Conservation (phyloP, 2,329 filamentous ascomycete genomes). For the Macrophomina pseudophaseolina region DNA sequence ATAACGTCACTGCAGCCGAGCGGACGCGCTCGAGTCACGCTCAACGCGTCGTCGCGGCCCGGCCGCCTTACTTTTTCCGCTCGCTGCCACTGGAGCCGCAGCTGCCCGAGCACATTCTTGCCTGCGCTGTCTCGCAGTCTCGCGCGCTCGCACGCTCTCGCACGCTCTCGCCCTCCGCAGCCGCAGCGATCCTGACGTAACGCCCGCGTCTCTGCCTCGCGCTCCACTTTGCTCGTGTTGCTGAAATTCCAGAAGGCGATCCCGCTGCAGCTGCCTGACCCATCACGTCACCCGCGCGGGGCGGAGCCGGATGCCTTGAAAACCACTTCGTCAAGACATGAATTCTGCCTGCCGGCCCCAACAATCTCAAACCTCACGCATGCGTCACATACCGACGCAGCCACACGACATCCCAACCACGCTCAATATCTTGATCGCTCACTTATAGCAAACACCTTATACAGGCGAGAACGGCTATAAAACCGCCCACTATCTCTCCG, state of each 20-base stretch:
- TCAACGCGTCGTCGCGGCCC: background rate
- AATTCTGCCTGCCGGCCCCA: background rate
- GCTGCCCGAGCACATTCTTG: background rate
- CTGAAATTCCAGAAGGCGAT: conserved; percentile 16
- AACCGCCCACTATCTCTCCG: background rate
- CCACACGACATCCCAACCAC: background rate
- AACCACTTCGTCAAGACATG: background rate
- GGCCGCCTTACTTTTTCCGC: conserved; percentile 12
- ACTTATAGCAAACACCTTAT: background rate
- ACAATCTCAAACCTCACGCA: background rate
- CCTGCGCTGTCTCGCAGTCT: background rate
- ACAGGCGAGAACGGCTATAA: background rate
- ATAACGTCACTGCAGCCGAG: conserved; percentile 6
- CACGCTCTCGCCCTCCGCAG: background rate
- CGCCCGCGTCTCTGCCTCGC: background rate
- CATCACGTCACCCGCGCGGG: conserved; percentile 9
- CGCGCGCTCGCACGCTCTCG: background rate
- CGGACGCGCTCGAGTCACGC: conserved; percentile 3
- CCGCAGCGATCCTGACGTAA: conserved; percentile 13
- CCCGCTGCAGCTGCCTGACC: conserved; percentile 2
- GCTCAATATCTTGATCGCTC: background rate
- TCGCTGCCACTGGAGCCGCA: background rate
- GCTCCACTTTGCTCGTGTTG: conserved; percentile 10
- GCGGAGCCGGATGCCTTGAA: conserved; percentile 18
- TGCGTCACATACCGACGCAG: background rate